Base-by-base conservation (phyloP, 2,329 filamentous ascomycete genomes). In the Pyrenophora seminiperda region DNA sequence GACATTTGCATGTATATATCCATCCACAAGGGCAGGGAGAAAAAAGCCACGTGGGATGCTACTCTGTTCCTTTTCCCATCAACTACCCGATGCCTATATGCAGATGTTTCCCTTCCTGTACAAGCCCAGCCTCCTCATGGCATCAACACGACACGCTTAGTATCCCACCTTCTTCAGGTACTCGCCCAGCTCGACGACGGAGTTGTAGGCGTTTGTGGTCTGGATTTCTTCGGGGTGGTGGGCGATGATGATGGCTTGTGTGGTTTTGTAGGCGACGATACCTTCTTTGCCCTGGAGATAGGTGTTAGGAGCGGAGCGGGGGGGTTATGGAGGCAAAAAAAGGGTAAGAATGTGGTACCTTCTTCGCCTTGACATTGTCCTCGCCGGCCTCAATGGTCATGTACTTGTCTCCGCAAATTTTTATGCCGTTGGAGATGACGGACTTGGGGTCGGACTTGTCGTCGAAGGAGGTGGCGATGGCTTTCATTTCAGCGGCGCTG, bases 121-220 rank as follows among this genome's bases (percentile, higher is more conserved):
- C 66, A 71, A 61, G 60, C n/a, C n/a, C 58, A 62, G 43, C 15
- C 30, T 50, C 50, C 50, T 34, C 34, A 40, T 36, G 24, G 24
- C 24, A 41, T 47, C 49, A 41, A 18, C 41, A 49, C 49, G 41
- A 18, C 41, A 43, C 53, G n/a, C 61, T 39, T 85, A 97, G 10
- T 81, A 95, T 96, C 59, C 85, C 84, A 59, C 83, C 79, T 84
- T 82, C 73, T 90, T 86, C 58, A 96, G 84, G 80, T 97, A 97
- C 76, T 96, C 90, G 67, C 84, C 91, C 57, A 99, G 83, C 66
- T 85, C 81, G 79, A 93, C 89, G 62, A 96, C 89, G 41, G 89
- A 90, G 72, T 83, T 83, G 66, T 86, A 86, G 57, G 90, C 86
- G 73, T 88, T 87, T 71, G 90, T 86, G 43, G 89, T 89, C 73